Evolutionary conservation across 768 basidiomycete species (phyloP), one percentile per base, ranked within the genome.

Genomic region (Dioszegia aurantiaca): DNA sequence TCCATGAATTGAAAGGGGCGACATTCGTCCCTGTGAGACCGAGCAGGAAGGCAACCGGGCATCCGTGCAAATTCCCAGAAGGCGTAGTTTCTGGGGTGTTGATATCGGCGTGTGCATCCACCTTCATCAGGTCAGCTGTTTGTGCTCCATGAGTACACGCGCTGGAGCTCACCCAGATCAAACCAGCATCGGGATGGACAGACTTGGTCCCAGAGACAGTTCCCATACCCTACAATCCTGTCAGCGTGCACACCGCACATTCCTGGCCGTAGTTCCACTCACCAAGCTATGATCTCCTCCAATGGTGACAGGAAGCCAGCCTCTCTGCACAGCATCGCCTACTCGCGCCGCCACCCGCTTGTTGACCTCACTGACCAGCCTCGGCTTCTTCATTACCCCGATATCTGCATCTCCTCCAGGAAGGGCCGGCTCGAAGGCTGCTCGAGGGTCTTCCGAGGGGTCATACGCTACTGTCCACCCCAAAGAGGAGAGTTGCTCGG

Each of bases 101-200:
- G 79, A 99, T 90, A 74, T 98, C 95, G 19, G 91, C 87, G 69
- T 97, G 95, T 2, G 95, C 95, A 73, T 99, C 95, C 59, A 98
- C 81, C 74, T 77, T 61, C 6, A 14, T 8, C 37, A 10, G n/a
- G 23, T 56, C 43, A 44, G 45, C 44, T 45, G 12, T 4, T 9
- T 4, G 19, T 2, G n/a, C 10, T 19, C 17, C 19, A 37, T 2
- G 33, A 3, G 5, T 1, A n/a, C 26, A 3, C 26, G 27, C 54
- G 41, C 8, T 36, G 24, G 11, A 19, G 40, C 72, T 57, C 45
- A 77, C 74, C 95, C 95, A 98, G 60, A 99, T 80, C 33, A 99
- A 86, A 73, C 89, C 89, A 1, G 80, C 79, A 58, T 81, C 78
- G 19, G 81, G 81, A 66, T 80, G 77, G 43, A 75, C 75, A 46